These are phyloP conservation scores for Hemisphaericaspora nanyangensis DNA, from an alignment of 805 yeast genomes.

Conservation along the genomic window DNA sequence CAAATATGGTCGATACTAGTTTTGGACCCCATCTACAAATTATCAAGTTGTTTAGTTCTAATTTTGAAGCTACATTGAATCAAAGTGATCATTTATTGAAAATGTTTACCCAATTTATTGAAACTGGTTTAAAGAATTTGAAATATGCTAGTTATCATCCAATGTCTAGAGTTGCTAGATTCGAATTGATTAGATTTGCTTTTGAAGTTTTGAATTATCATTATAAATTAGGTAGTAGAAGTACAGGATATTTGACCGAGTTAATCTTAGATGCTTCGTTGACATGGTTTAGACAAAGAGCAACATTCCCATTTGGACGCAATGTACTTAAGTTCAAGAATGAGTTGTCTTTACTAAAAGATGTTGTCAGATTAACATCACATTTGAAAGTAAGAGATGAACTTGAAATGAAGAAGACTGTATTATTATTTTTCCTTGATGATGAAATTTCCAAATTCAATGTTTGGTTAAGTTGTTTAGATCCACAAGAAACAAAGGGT, in stretches of 20 bases:
- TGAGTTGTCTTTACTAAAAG: conserved; percentile 58
- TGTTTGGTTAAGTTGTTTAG: conserved; percentile 73
- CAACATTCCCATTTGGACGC: conserved; percentile 80
- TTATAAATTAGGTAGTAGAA: conserved; percentile 44
- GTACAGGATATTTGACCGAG: conserved; percentile 41
- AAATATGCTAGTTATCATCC: conserved; percentile 75
- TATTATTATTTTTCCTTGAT: conserved; percentile 61
- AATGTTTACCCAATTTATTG: conserved; percentile 59
- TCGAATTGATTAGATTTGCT: conserved; percentile 68
- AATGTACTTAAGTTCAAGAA: conserved; percentile 68
- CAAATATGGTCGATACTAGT: conserved; percentile 44
- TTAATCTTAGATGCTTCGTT: conserved; percentile 63
- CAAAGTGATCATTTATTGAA: conserved; percentile 68
- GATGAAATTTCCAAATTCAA: conserved; percentile 71
- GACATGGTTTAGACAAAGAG: conserved; percentile 69
- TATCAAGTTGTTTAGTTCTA: conserved; percentile 65
- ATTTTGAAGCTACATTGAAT: conserved; percentile 73
- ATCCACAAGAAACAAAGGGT: conserved; percentile 35
- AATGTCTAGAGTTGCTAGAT: conserved; percentile 68
- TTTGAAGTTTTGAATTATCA: conserved; percentile 61
- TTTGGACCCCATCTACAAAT: conserved; percentile 69
- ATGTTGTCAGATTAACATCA: conserved; percentile 38
- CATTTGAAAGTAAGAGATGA: conserved; percentile 17
- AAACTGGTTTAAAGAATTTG: conserved; percentile 51
- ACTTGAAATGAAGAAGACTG: conserved; percentile 42